A percentile compares a stretch with the other conserved stretches of the same genome.
These are phyloP conservation scores for Kwoniella sp. DNA, from an alignment of 768 basidiomycete species.

Conservation along the genomic window DNA sequence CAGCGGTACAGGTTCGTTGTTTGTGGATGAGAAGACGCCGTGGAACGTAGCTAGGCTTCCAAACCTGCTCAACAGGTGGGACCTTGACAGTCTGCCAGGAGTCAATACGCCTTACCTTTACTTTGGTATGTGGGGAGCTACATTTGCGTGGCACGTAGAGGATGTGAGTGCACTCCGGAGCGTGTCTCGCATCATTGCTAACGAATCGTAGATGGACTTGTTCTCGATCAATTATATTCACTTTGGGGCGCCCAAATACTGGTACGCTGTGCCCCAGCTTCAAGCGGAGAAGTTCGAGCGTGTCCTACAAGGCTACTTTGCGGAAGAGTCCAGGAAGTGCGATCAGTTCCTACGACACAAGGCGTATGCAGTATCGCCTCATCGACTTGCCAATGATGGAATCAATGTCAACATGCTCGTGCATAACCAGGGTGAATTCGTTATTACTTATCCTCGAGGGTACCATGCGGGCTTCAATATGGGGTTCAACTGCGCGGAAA, in stretches of 20 bases:
- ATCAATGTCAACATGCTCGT: slow-evolving; percentile 81
- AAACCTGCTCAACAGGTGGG: slow-evolving; percentile 74
- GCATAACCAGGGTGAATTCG: slow-evolving; percentile 91
- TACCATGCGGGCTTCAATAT: slow-evolving; percentile 97
- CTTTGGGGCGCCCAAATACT: slow-evolving; percentile 89
- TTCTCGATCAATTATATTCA: slow-evolving; percentile 99
- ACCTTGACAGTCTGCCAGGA: slow-evolving; percentile 71
- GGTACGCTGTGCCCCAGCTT: slow-evolving; percentile 92
- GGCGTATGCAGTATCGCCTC: slow-evolving; percentile 87
- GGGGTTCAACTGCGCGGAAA: slow-evolving; percentile 94
- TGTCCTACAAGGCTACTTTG: slow-evolving; percentile 86
- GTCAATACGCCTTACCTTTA: slow-evolving; percentile 97
- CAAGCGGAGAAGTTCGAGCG: slow-evolving; percentile 77
- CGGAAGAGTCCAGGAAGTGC: slow-evolving; percentile 75
- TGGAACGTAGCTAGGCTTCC: slow-evolving; percentile 96
- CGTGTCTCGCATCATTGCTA: not conserved
- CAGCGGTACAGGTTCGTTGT: slow-evolving; percentile 49
- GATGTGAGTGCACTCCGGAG: slow-evolving; percentile 54
- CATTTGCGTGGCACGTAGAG: slow-evolving; percentile 99
- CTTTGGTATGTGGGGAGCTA: slow-evolving; percentile 99
- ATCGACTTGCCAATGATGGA: slow-evolving; percentile 68
- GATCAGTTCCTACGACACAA: slow-evolving; percentile 95
- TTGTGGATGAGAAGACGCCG: slow-evolving; percentile 66
- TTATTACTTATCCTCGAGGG: slow-evolving; percentile 89
- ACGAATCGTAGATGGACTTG: slow-evolving; percentile 66